Percentiles rank a stretch among this genome's conserved stretches.
phyloP scores from a whole-genome alignment of 1,284 basidiomycete species.

The Tausonia pullulans region DNA sequence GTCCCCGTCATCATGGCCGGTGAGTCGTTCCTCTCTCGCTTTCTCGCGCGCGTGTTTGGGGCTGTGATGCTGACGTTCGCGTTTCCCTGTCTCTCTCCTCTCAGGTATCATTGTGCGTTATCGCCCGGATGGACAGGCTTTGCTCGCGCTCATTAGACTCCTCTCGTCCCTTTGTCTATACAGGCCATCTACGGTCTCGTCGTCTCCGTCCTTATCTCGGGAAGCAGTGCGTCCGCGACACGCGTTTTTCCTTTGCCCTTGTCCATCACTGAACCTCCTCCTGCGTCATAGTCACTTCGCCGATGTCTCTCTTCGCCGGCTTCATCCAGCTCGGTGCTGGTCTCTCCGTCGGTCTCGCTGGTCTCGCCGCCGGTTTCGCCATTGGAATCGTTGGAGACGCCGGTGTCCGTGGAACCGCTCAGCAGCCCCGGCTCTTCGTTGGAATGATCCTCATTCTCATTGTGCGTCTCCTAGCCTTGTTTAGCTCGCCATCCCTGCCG shows the following conservation, averaged over 20 bases:
- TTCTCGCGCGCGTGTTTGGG: too few relatives aligned
- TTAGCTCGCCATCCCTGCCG: background rate
- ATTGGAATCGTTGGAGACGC: slow-evolving; percentile 95
- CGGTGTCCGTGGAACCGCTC: slow-evolving; percentile 77
- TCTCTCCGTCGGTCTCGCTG: slow-evolving; percentile 73
- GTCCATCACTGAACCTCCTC: background rate
- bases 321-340: slow-evolving; percentile 86
- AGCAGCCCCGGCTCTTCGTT: slow-evolving; percentile 88
- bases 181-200: slow-evolving; percentile 64
- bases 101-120: background rate
- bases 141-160: background rate
- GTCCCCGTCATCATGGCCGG: slow-evolving; percentile 97
- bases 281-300: slow-evolving; percentile 31
- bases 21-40: slow-evolving; percentile 21
- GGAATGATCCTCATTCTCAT: slow-evolving; percentile 48
- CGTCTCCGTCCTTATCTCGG: slow-evolving; percentile 77
- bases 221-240: slow-evolving; percentile 22
- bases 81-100: background rate
- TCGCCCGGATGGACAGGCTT: background rate
- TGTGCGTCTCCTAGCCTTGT: background rate
- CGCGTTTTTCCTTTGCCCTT: background rate
- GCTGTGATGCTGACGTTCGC: too few relatives aligned
- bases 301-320: slow-evolving; percentile 62
- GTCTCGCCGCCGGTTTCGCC: slow-evolving; percentile 80
- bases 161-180: background rate